Percentiles rank a stretch among this genome's conserved stretches.
Evolutionary conservation across 768 basidiomycete genomes (phyloP).

Genomic region (Dioszegia aurantiaca): DNA sequence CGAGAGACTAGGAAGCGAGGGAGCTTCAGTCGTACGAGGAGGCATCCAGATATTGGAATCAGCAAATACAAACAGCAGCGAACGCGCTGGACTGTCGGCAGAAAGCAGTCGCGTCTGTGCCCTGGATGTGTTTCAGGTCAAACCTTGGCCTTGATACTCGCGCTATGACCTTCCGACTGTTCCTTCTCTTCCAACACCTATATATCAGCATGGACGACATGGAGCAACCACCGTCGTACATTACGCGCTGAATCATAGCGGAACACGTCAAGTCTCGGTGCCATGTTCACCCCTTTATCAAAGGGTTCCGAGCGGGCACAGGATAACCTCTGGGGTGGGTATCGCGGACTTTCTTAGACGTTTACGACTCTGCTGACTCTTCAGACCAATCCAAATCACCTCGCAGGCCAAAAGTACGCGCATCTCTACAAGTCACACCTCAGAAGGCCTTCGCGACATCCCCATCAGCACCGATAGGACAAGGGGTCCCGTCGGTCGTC

Average conservation of each 20-base stretch:
- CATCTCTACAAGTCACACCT: constrained; percentile 10
- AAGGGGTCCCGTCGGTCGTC: constrained; percentile 3
- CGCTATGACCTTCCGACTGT: too few species aligned
- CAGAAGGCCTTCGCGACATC: neutral
- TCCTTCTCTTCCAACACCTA: too few species aligned
- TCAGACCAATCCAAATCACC: constrained; percentile 39
- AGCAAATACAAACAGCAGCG: too few species aligned
- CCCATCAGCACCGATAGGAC: neutral
- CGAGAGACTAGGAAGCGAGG: too few species aligned
- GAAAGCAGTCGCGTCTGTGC: neutral
- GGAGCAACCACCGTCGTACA: neutral
- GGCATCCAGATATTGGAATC: too few species aligned
- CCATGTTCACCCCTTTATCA: constrained; percentile 50
- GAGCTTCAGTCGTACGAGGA: too few species aligned
- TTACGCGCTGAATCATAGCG: neutral
- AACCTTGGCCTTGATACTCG: too few species aligned
- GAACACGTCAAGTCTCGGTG: neutral
- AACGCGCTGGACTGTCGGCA: too few species aligned
- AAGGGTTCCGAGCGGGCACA: constrained; percentile 49
- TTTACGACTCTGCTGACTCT: constrained; percentile 1
- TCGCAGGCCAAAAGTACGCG: constrained; percentile 16
- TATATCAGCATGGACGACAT: neutral
- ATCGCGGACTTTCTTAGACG: neutral
- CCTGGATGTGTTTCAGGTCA: too few species aligned
- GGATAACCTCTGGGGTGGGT: constrained; percentile 48